phyloP scores from a whole-genome alignment of 1,284 basidiomycete species.

The Moesziomyces antarcticus region DNA sequence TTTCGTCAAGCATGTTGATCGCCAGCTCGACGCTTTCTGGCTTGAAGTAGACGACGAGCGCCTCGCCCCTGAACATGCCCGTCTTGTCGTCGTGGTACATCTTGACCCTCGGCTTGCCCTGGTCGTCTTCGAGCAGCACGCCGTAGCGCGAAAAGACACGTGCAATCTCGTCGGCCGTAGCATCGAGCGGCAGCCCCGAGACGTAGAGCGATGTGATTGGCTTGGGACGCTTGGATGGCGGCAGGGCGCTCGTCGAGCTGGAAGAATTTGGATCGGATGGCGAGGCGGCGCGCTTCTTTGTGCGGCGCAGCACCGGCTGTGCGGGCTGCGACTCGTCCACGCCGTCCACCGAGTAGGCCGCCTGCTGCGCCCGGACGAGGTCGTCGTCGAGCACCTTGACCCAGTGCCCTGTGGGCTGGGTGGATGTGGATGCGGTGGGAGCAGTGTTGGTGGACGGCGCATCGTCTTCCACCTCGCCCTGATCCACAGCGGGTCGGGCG shows the following conservation, averaged over 20 bases:
- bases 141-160: constrained; percentile 89
- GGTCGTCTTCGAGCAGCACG: constrained; percentile 89
- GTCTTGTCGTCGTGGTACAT: constrained; percentile 81
- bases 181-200: constrained; percentile 82
- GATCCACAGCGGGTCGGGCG: constrained; percentile 12
- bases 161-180: constrained; percentile 79
- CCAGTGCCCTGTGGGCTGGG: constrained; percentile 81
- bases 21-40: constrained; percentile 92
- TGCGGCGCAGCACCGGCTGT: constrained; percentile 36
- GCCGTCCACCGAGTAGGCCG: constrained; percentile 39
- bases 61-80: constrained; percentile 93
- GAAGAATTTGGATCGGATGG: constrained; percentile 2
- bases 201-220: constrained; percentile 85
- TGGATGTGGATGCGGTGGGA: constrained; percentile 1
- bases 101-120: constrained; percentile 88
- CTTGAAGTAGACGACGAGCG: constrained; percentile 95
- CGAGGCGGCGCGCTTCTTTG: constrained; percentile 30
- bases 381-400: constrained; percentile 89
- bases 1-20: constrained; percentile 87
- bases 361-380: constrained; percentile 71
- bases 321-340: constrained; percentile 31
- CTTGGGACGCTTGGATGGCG: constrained; percentile 37
- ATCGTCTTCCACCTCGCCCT: constrained; percentile 29
- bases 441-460: not conserved
- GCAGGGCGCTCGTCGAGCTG: not conserved